phyloP scores from a whole-genome alignment of 768 basidiomycete genomes.

The Suillus ampliporus region DNA sequence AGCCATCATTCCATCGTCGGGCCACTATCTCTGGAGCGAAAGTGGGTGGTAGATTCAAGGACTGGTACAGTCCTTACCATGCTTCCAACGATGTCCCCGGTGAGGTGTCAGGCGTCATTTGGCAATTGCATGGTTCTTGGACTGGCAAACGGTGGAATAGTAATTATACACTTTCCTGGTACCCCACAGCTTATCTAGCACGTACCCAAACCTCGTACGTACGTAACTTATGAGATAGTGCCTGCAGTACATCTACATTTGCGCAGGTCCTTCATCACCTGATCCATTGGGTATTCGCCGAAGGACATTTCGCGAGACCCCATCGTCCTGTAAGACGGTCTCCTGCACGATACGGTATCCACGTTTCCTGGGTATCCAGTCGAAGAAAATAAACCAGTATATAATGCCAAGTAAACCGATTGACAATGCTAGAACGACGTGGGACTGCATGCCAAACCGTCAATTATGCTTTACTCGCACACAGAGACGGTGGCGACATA shows the following conservation, averaged over 20 bases:
- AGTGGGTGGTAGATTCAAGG: conserved; percentile 31
- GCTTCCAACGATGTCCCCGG: conserved; percentile 36
- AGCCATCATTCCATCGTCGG: conserved; percentile 11
- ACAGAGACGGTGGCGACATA: conserved; percentile 37
- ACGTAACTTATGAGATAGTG: background rate
- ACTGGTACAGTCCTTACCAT: conserved; percentile 22
- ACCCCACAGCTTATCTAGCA: conserved; percentile 5
- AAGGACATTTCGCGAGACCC: conserved; percentile 60
- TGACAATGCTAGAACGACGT: conserved; percentile 51
- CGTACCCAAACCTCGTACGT: background rate
- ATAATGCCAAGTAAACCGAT: conserved; percentile 54
- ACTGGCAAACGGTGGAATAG: conserved; percentile 33
- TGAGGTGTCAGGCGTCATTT: conserved; percentile 27
- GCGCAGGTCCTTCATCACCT: background rate
- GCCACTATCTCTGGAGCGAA: conserved; percentile 22
- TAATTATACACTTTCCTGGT: conserved; percentile 29
- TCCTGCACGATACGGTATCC: conserved; percentile 57
- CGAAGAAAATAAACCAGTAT: conserved; percentile 63
- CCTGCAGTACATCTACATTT: background rate
- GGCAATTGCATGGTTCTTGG: conserved; percentile 32
- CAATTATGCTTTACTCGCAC: background rate
- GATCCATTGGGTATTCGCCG: conserved; percentile 37
- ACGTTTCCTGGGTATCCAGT: conserved; percentile 52
- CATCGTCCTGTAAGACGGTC: conserved; percentile 58
- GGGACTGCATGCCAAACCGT: conserved; percentile 43